A percentile compares a stretch with the other conserved stretches of the same genome.
Conservation (phyloP, 495 filamentous ascomycete genomes). For the Penicillium mononematosum region DNA sequence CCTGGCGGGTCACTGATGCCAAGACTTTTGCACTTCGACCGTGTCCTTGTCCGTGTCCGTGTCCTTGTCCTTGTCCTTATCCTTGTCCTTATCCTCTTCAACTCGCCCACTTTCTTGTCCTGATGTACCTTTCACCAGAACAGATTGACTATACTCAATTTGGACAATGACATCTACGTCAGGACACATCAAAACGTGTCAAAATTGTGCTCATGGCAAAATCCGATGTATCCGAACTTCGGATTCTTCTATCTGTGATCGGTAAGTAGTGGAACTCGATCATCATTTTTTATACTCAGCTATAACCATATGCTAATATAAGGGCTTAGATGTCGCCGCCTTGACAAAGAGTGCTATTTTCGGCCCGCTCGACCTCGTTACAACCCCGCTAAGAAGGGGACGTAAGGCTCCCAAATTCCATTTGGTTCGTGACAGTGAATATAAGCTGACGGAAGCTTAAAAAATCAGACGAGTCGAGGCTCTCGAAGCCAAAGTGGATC, state of each 20-base stretch:
- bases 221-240: slow-evolving; percentile 6
- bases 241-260: slow-evolving; percentile 4
- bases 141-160: slow-evolving; percentile 1
- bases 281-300: slow-evolving; percentile 3
- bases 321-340: slow-evolving; percentile 17
- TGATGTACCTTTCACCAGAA: neutral
- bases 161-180: neutral
- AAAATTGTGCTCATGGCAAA: slow-evolving; percentile 8
- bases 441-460: slow-evolving; percentile 5
- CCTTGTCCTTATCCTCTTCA: slow-evolving; percentile 11
- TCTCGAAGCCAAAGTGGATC: slow-evolving; percentile 23
- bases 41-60: slow-evolving; percentile 3
- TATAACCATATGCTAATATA: slow-evolving; percentile 9
- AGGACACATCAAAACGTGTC: slow-evolving; percentile 1
- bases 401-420: slow-evolving; percentile 13
- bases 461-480: slow-evolving; percentile 14
- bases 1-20: neutral
- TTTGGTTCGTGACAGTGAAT: slow-evolving; percentile 7
- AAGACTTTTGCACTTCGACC: neutral
- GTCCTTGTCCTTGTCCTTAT: slow-evolving; percentile 10
- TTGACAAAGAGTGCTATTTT: slow-evolving; percentile 25
- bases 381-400: slow-evolving; percentile 15
- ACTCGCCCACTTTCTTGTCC: neutral
- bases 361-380: slow-evolving; percentile 17
- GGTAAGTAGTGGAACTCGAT: slow-evolving; percentile 1